Conservation (phyloP, 345 rosid species). For the Salix caprea region DNA sequence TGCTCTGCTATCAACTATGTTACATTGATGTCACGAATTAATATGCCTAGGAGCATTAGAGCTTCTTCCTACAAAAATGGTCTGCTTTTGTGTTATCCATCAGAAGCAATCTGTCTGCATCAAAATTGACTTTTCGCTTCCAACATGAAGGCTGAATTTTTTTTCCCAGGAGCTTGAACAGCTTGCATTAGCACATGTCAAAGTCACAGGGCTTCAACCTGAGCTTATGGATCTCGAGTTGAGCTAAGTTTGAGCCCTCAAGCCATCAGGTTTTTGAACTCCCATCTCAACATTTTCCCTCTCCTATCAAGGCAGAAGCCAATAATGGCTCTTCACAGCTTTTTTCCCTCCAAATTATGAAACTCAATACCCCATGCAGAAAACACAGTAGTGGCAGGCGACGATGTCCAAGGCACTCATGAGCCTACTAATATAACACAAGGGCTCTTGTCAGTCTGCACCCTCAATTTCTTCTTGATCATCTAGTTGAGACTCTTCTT, state of each 20-base stretch:
- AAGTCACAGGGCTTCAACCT: slow-evolving; percentile 6
- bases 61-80: background rate
- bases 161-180: background rate
- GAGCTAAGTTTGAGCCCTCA: background rate
- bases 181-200: background rate
- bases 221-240: background rate
- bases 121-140: slow-evolving; percentile 25
- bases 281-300: too few relatives aligned
- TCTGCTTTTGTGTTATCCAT: background rate
- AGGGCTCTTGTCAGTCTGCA: slow-evolving; percentile 33
- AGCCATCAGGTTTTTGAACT: slow-evolving; percentile 4
- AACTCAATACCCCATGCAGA: background rate
- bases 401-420: background rate
- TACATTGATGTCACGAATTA: slow-evolving; percentile 8
- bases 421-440: background rate
- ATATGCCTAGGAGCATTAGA: slow-evolving; percentile 3
- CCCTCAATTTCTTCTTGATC: slow-evolving; percentile 93
- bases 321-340: background rate
- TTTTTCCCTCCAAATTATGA: background rate
- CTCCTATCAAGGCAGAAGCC: background rate
- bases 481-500: slow-evolving; percentile 75
- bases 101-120: slow-evolving; percentile 14
- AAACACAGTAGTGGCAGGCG: background rate
- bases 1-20: slow-evolving; percentile 8
- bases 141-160: background rate